phyloP scores from a whole-genome alignment of 306 rosid species.

The Rosa lucieae region DNA sequence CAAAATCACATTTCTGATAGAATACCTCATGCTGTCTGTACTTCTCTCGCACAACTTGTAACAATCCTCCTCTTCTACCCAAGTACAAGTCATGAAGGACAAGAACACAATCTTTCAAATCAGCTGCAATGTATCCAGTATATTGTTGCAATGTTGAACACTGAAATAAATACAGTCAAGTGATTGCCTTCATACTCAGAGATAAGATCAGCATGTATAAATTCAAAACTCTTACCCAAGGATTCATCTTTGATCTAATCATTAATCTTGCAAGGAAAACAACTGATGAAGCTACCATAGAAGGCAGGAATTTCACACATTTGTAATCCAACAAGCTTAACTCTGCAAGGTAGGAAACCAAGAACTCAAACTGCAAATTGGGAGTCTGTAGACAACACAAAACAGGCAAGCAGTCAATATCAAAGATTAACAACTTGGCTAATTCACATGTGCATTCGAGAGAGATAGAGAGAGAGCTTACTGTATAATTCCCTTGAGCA shows the following conservation, averaged over 20 bases:
- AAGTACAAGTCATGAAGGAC: constrained; percentile 72
- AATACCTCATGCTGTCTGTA: constrained; percentile 85
- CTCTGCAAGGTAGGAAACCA: constrained; percentile 72
- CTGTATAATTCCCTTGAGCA: constrained; percentile 54
- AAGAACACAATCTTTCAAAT: constrained; percentile 64
- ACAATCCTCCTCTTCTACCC: constrained; percentile 61
- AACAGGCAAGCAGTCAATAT: constrained; percentile 17
- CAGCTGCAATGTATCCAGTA: constrained; percentile 61
- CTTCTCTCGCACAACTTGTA: constrained; percentile 72
- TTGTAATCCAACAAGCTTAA: constrained; percentile 82
- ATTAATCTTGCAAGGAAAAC: constrained; percentile 69
- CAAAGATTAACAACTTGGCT: constrained; percentile 1
- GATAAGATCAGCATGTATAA: background rate
- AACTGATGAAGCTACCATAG: constrained; percentile 81
- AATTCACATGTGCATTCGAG: background rate
- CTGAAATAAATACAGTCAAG: constrained; percentile 39
- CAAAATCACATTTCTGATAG: background rate
- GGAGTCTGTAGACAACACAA: constrained; percentile 37
- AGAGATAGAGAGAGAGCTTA: constrained; percentile 21
- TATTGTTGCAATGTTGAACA: constrained; percentile 37
- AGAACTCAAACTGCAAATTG: constrained; percentile 61
- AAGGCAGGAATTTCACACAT: constrained; percentile 80
- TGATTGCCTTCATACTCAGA: background rate
- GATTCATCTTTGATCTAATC: constrained; percentile 46
- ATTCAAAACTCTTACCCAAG: constrained; percentile 62